Evolutionary conservation across 352 stramenopile species (phyloP), one percentile per base, ranked within the genome.

Genomic region (Phytophthora constricta): DNA sequence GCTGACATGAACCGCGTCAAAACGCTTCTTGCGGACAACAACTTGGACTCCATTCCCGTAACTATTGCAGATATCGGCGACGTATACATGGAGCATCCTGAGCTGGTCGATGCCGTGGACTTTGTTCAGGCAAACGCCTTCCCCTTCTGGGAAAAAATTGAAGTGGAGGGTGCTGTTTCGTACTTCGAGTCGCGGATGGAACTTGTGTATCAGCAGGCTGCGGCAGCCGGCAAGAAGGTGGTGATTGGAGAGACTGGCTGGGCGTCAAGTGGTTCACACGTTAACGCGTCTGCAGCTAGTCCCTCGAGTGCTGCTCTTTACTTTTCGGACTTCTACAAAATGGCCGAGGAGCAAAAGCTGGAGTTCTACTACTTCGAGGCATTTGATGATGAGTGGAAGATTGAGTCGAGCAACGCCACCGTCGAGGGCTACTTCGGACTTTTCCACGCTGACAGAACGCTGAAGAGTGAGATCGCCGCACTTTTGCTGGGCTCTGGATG

Each of bases 181-280:
- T 77, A 85, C 58, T 83, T 93, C 5, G 34, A 79, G 11, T 42
- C 25, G 23, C 77, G 81, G 16, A 80, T 88, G 62, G 25, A 53
- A 27, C 58, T 62, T n/a, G 57, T 93, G 51, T 73, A 80, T 19
- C 43, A 71, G 2, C 58, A 68, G 25, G 76, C 76, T 0, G 46
- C 50, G 4, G 48, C 41, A 4, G 43, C 67, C 17, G 70, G 71
- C 54, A 91, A 90, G 54, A 61, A 73, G 9, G 66, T 91, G 25
- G 63, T 84, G 46, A 87, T 93, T 26, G 80, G 82, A 37, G 85
- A 91, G 72, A 93, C 82, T 2, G 85, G 85, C 3, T 93, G 83
- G 85, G 73, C 85, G 1, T 83, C 80, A 4, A 46, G 58, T 9
- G 85, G 85, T 1, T 48, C 49, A 1, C 65, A 77, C 57, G 45